Evolutionary conservation across 768 basidiomycete species (phyloP).

Genomic region (Trametopsis cervina): DNA sequence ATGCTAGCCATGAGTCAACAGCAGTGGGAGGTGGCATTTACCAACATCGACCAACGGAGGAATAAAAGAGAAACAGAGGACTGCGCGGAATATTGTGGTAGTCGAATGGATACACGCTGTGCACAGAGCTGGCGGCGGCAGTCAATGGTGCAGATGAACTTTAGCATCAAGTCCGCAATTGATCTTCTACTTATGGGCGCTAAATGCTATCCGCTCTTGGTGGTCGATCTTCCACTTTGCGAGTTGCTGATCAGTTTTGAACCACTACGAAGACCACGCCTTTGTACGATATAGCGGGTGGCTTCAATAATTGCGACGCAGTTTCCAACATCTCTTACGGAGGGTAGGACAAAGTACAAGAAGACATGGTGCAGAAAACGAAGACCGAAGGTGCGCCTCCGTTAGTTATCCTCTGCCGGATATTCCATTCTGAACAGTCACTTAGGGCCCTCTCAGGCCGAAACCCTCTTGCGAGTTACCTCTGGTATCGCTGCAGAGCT

Average conservation of each 20-base stretch:
- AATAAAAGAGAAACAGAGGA: not conserved
- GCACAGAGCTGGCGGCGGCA: not conserved
- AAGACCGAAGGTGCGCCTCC: slow-evolving; percentile 28
- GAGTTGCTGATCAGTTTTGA: too few relatives aligned
- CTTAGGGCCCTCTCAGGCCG: slow-evolving; percentile 80
- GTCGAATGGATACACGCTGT: not conserved
- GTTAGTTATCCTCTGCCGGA: not conserved
- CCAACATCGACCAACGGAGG: slow-evolving; percentile 14
- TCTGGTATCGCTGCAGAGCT: slow-evolving; percentile 93
- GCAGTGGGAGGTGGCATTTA: slow-evolving; percentile 72
- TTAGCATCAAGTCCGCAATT: not conserved
- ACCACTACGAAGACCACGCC: too few relatives aligned
- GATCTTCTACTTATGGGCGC: not conserved
- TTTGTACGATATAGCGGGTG: too few relatives aligned
- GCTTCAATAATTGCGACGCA: too few relatives aligned
- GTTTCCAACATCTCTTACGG: too few relatives aligned
- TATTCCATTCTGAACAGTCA: not conserved
- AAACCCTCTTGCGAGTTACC: slow-evolving; percentile 82
- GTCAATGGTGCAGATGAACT: not conserved
- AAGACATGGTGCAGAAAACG: slow-evolving; percentile 34
- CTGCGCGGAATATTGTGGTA: not conserved
- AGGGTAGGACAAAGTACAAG: too few relatives aligned
- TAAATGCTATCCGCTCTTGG: too few relatives aligned
- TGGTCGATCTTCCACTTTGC: too few relatives aligned
- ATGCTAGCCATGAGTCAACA: slow-evolving; percentile 67